Evolutionary conservation across 495 filamentous ascomycete genomes (phyloP), one percentile per base, ranked within the genome.

Genomic region (Podospora australis): DNA sequence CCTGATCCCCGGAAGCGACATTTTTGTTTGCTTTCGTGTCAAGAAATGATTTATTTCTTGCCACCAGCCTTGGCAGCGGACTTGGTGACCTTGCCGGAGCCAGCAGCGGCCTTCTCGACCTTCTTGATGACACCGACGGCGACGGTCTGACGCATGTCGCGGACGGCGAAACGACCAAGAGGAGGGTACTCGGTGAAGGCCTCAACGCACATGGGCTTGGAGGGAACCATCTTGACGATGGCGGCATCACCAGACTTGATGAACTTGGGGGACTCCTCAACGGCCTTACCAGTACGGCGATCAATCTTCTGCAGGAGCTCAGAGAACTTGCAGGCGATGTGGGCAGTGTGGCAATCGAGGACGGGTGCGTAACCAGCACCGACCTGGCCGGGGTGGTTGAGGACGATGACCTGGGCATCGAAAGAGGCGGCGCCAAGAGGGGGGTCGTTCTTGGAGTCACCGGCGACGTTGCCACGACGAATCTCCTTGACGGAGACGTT

Each of bases 401-500:
- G 89, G 62, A 98, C 88, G 71, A 98, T 98, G 78, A 98, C 92
- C 81, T 98, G 92, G 67, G 92, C 94, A 71, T 87, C 95, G 88
- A 98, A 98, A 59, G 84, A 89, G 56, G 92, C 90, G 63, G 75
- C 77, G 66, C 78, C 92, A 65, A 77, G 75, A 60, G 92, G 87
- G 60, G 92, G 92, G 81, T 98, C 94, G 80, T 92, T 95, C 89
- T 98, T 98, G 80, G 88, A 89, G 84, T 98, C 92, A 83, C 88
- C 87, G 66, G 88, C 88, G 68, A 98, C 94, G 82, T 97, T 98
- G 71, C 92, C 92, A 91, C 92, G 92, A 75, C 92, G 92, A 69
- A 98, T 95, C 72, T 98, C 92, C 88, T 98, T 98, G 78, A 98
- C 94, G 70, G 92, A 97, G 64, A 98, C 92, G 92, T 98, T 98